Percentiles rank a stretch among this genome's conserved stretches.
phyloP scores from a whole-genome alignment of 2,329 filamentous ascomycete genomes.

The Rutstroemia sp. region DNA sequence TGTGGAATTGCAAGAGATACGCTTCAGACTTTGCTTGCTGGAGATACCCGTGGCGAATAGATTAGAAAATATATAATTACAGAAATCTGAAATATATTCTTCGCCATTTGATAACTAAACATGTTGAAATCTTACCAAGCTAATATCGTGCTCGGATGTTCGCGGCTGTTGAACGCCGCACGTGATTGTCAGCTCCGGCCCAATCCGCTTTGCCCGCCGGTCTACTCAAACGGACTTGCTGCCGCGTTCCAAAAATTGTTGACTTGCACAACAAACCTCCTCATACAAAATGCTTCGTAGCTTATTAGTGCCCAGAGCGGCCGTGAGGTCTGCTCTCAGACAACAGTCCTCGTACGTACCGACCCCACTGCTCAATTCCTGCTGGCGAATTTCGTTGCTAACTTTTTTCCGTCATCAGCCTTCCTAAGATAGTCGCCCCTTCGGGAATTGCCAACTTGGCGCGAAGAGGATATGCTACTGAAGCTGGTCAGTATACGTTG shows the following conservation, averaged over 20 bases:
- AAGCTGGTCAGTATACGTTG: slow-evolving; percentile 26
- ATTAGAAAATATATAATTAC: not conserved
- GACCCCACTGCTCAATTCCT: slow-evolving; percentile 10
- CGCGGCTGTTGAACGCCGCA: not conserved
- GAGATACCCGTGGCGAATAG: slow-evolving; percentile 3
- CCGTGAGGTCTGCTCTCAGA: slow-evolving; percentile 49
- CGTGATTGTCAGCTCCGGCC: not conserved
- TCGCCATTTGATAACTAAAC: not conserved
- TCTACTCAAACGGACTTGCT: slow-evolving; percentile 8
- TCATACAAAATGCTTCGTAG: slow-evolving; percentile 48
- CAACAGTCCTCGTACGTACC: slow-evolving; percentile 42
- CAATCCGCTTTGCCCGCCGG: slow-evolving; percentile 3
- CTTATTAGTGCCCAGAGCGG: slow-evolving; percentile 52
- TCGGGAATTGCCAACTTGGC: slow-evolving; percentile 45
- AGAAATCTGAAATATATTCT: not conserved
- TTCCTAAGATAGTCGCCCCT: slow-evolving; percentile 42
- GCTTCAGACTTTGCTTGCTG: slow-evolving; percentile 18
- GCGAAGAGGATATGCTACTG: slow-evolving; percentile 51
- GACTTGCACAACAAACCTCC: slow-evolving; percentile 15
- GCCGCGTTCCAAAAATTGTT: slow-evolving; percentile 8
- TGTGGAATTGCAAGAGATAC: slow-evolving; percentile 37
- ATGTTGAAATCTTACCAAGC: not conserved
- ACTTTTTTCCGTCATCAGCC: slow-evolving; percentile 31
- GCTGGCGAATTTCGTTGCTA: slow-evolving; percentile 1
- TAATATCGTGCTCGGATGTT: not conserved